phyloP scores from a whole-genome alignment of 2,329 filamentous ascomycete species.

The Xylariaceae sp. region DNA sequence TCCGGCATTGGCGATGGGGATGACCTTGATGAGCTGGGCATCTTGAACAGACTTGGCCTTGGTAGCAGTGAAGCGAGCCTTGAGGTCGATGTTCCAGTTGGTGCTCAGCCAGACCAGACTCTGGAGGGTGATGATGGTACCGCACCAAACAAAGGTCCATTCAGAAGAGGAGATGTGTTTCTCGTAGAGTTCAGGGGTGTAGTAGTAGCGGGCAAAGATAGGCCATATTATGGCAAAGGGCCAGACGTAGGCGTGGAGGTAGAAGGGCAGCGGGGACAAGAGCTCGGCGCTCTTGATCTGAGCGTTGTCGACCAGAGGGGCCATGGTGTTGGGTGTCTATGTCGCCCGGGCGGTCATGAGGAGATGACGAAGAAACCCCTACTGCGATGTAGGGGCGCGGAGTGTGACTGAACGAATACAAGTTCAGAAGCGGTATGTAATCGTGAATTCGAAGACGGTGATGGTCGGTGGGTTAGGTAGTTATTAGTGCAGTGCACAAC shows the following conservation, averaged over 20 bases:
- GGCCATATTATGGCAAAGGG: conserved; percentile 92
- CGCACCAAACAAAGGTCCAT: conserved; percentile 96
- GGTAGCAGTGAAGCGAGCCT: conserved; percentile 74
- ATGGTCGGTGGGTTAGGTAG: too few relatives aligned
- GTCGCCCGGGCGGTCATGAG: not conserved
- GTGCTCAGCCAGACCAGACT: conserved; percentile 91
- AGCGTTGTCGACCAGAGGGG: conserved; percentile 79
- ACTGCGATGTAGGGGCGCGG: too few relatives aligned
- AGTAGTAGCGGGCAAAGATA: conserved; percentile 82
- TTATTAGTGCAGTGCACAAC: too few relatives aligned
- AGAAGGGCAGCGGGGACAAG: conserved; percentile 77
- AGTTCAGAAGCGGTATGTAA: too few relatives aligned
- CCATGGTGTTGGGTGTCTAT: conserved; percentile 8
- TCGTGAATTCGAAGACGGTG: too few relatives aligned
- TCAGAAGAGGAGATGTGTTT: conserved; percentile 89
- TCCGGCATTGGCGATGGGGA: conserved; percentile 86
- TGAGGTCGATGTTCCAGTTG: conserved; percentile 92
- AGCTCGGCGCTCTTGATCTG: conserved; percentile 87
- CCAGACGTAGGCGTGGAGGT: conserved; percentile 86
- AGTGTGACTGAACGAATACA: too few relatives aligned
- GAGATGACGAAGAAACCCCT: too few relatives aligned
- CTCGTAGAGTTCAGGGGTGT: conserved; percentile 79
- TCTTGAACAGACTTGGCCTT: conserved; percentile 65
- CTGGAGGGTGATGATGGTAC: conserved; percentile 82
- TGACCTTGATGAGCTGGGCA: conserved; percentile 85